These are phyloP conservation scores for Triangularia setosa DNA, from an alignment of 2,329 filamentous ascomycete species.

Conservation along the genomic window DNA sequence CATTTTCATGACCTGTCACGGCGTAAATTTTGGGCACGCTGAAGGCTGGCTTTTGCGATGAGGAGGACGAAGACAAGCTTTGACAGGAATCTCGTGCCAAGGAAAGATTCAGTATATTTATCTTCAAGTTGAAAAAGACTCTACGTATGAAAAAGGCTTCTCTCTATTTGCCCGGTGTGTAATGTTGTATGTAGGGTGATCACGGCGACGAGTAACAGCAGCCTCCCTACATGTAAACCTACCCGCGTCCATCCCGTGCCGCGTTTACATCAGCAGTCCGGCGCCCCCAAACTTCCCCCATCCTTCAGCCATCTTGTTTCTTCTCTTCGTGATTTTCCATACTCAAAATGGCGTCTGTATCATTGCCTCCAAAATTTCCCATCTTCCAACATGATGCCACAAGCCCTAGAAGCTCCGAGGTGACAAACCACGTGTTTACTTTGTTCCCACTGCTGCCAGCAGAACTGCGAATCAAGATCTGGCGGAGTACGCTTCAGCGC, in stretches of 20 bases:
- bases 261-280: not conserved
- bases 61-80: too few species aligned
- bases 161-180: not conserved
- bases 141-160: too few species aligned
- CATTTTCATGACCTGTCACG: not conserved
- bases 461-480: not conserved
- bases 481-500: not conserved
- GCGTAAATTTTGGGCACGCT: not conserved
- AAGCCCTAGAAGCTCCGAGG: not conserved
- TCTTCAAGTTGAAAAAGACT: too few species aligned
- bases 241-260: not conserved
- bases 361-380: not conserved
- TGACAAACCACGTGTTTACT: not conserved
- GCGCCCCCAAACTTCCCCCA: not conserved
- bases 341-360: not conserved
- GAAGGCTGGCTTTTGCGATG: not conserved
- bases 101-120: too few species aligned
- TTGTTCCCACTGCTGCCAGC: not conserved
- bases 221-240: not conserved
- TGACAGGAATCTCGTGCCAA: too few species aligned
- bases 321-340: not conserved
- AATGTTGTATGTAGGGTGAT: not conserved
- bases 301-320: too few species aligned
- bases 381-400: not conserved
- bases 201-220: not conserved